These are phyloP conservation scores for Chaetomium cochliodes DNA, from an alignment of 495 filamentous ascomycete species.

Conservation along the genomic window DNA sequence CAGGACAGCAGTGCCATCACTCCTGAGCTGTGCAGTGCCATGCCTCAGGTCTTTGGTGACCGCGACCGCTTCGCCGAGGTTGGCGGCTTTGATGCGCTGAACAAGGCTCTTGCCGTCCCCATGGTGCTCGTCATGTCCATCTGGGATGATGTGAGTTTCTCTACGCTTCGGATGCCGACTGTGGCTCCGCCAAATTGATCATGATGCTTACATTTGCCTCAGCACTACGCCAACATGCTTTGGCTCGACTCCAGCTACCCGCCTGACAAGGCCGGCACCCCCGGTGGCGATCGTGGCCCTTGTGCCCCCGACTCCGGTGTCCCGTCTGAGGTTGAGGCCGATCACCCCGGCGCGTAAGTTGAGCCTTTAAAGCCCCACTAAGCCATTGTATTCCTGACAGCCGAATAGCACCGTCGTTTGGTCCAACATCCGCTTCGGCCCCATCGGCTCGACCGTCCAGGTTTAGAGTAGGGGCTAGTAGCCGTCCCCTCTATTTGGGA, in stretches of 20 bases:
- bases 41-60: conserved; percentile 44
- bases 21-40: conserved; percentile 33
- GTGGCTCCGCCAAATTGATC: too few species aligned
- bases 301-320: conserved; percentile 61
- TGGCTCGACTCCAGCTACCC: conserved; percentile 83
- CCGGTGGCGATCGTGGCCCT: conserved; percentile 67
- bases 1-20: conserved; percentile 43
- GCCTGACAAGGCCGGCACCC: conserved; percentile 47
- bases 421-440: conserved; percentile 70
- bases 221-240: conserved; percentile 72
- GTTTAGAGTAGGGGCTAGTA: conserved; percentile 23
- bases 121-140: conserved; percentile 77
- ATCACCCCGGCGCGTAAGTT: conserved; percentile 38
- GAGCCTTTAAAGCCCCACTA: too few species aligned
- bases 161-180: neutral
- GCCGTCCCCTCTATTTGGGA: neutral
- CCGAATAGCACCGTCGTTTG: conserved; percentile 43
- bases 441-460: conserved; percentile 58
- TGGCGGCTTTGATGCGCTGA: conserved; percentile 61
- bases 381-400: conserved; percentile 30
- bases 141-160: conserved; percentile 61
- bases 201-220: neutral
- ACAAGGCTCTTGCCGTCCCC: conserved; percentile 53
- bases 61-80: conserved; percentile 58
- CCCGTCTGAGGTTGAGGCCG: conserved; percentile 58